Evolutionary conservation across 345 rosid genomes (phyloP), one percentile per base, ranked within the genome.

Genomic region (Eucalyptus coolabah): DNA sequence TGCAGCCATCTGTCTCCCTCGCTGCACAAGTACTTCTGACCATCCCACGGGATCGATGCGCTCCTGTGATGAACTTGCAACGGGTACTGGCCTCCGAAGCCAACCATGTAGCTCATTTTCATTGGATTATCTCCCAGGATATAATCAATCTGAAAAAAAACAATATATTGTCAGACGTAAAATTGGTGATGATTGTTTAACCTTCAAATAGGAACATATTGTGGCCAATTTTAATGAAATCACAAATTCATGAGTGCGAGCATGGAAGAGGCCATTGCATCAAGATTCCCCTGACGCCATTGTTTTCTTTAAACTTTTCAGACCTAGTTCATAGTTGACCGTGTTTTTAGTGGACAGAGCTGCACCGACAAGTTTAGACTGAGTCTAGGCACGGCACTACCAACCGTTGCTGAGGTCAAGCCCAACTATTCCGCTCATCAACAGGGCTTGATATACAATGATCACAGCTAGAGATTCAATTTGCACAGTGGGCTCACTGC

Each of bases 21-120:
- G 11, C 49, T 87, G 89, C 98, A 95, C 16, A 89, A 86, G 91
- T 92, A 88, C 40, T 63, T 49, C 42, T 56, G 86, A 63, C 93
- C 92, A 72, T 92, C 94, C 94, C 94, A 91, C 4, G 92, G 94
- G 90, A 92, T 92, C 5, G 94, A 94, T 86, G 97, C 92, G 89
- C 94, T 92, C 89, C 95, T 91, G 40, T 96, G 98, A 90, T 95
- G 96, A 50, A 94, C 91, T 72, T 92, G 93, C 42, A 91, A 87
- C 6, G 98, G 96, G 89, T 91, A 93, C 28, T 90, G 82, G 88
- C 87, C 90, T 47, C 96, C 95, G 34, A 89, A 95, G 9, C 98
- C 98, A 44, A 94, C 95, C 91, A 95, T 88, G 91, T 95, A 94
- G 87, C 95, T 94, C 94, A 94, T 92, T 89, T 94, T 91, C 94